These are phyloP conservation scores for Hirsutella rhossiliensis DNA, from an alignment of 2,329 filamentous ascomycete genomes.

Conservation along the genomic window DNA sequence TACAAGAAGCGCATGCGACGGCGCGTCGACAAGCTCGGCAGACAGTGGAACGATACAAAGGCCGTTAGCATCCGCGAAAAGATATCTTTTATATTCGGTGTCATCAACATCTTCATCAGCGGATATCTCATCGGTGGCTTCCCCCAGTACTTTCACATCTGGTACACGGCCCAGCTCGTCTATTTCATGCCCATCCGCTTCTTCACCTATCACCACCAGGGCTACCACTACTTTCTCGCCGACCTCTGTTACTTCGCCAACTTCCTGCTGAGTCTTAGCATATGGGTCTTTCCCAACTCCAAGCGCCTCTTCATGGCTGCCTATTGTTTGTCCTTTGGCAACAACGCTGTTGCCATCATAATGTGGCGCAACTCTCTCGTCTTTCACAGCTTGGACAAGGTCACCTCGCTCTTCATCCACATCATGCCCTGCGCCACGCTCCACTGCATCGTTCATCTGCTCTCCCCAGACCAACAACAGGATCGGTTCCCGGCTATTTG, in stretches of 20 bases:
- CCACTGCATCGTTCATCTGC: constrained; percentile 82
- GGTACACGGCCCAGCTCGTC: constrained; percentile 78
- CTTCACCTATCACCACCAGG: constrained; percentile 80
- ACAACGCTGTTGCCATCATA: constrained; percentile 94
- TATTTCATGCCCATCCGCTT: constrained; percentile 97
- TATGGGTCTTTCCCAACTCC: constrained; percentile 85
- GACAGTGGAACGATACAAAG: constrained; percentile 80
- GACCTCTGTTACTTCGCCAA: constrained; percentile 99
- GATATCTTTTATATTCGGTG: constrained; percentile 87
- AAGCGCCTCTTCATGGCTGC: constrained; percentile 86
- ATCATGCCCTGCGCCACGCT: constrained; percentile 96
- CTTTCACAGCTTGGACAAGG: constrained; percentile 97
- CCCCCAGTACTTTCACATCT: constrained; percentile 78
- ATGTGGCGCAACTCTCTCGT: constrained; percentile 99
- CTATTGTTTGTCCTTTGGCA: constrained; percentile 88
- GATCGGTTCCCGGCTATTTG: constrained; percentile 75
- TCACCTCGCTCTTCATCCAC: constrained; percentile 96
- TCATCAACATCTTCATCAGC: constrained; percentile 94
- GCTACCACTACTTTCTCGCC: constrained; percentile 93
- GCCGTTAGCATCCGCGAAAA: constrained; percentile 86
- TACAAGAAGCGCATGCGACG: constrained; percentile 80
- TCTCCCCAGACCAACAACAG: constrained; percentile 51
- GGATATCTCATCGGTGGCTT: constrained; percentile 83
- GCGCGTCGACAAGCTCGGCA: constrained; percentile 77
- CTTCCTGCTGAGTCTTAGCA: constrained; percentile 63